Conservation (phyloP, 495 filamentous ascomycete genomes). For the Rusavskia elegans region DNA sequence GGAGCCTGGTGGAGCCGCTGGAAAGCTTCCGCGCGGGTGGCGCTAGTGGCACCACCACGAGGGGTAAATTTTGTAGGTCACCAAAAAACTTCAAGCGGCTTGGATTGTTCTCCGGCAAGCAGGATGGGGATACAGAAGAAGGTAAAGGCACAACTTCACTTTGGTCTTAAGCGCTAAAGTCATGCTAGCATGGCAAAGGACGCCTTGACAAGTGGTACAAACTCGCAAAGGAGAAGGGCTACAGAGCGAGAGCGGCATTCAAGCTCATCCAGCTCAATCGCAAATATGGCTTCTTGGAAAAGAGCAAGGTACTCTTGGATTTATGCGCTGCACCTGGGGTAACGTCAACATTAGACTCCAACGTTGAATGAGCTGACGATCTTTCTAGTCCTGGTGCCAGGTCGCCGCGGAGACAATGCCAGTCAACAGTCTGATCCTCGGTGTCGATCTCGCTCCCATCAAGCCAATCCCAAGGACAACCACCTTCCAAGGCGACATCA, state of each 20-base stretch:
- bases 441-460: slow-evolving; percentile 90
- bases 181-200: slow-evolving; percentile 65
- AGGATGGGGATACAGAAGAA: slow-evolving; percentile 98
- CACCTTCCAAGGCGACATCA: slow-evolving; percentile 95
- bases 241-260: slow-evolving; percentile 91
- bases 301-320: slow-evolving; percentile 89
- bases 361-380: slow-evolving; percentile 15
- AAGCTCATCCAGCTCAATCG: slow-evolving; percentile 98
- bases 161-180: slow-evolving; percentile 11
- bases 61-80: too few relatives aligned
- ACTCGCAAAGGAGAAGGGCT: slow-evolving; percentile 96
- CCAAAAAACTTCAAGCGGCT: too few relatives aligned
- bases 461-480: slow-evolving; percentile 88
- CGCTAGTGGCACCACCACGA: too few relatives aligned
- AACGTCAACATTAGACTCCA: slow-evolving; percentile 17
- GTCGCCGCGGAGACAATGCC: slow-evolving; percentile 95
- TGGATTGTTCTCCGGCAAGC: too few relatives aligned
- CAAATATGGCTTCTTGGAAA: slow-evolving; percentile 94
- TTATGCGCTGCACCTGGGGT: slow-evolving; percentile 93
- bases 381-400: slow-evolving; percentile 79
- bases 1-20: too few relatives aligned
- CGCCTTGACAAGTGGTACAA: slow-evolving; percentile 32
- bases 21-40: too few relatives aligned
- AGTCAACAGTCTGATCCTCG: slow-evolving; percentile 73
- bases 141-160: slow-evolving; percentile 19